Base-by-base conservation (phyloP, 257 asterid genomes). In the Capsicum pubescens region DNA sequence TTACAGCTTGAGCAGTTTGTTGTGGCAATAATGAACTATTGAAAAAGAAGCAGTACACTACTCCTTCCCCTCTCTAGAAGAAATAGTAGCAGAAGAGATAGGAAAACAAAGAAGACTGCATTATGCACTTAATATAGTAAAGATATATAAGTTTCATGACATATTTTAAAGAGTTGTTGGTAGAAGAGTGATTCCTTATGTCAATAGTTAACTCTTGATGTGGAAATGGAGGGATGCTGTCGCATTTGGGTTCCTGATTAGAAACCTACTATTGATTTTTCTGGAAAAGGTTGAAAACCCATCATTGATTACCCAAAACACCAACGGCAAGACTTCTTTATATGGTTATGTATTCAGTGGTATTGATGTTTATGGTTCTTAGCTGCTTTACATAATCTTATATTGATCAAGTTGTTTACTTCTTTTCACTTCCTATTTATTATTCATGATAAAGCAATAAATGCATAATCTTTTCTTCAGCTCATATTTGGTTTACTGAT, bases 361-460 rank as follows among this genome's bases (percentile, higher is more conserved):
- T 76, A 54, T 50, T 76, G 42, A 52, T 76, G 61, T 50, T 44
- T 21, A 76, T 76, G 81, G 60, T 76, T 52, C 61, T 7, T 52
- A 13, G 63, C 81, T 76, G 10, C 42, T 74, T 36, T 74, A 12
- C 36, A n/a, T 72, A 48, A 72, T 48, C 59, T 72, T n/a, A 72
- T 19, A 6, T 9, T 76, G 61, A 21, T 6, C 60, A 74, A 74
- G 57, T 72, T 19, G n/a, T 50, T 21, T 74, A 74, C 57, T 48
- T 48, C 39, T 72, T 48, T 72, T n/a, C 42, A 19, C 81, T 76
- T 76, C 81, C 81, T 52, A 76, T 74, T 19, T 74, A 50, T 76
- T 52, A 76, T 76, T 52, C 39, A 7, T 76, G 81, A 76, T 39
- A 16, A 52, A 76, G 61, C 44, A 76, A 76, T 52, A 76, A 50